Evolutionary conservation across 345 rosid genomes (phyloP).

Genomic region (Syzygium jambos): DNA sequence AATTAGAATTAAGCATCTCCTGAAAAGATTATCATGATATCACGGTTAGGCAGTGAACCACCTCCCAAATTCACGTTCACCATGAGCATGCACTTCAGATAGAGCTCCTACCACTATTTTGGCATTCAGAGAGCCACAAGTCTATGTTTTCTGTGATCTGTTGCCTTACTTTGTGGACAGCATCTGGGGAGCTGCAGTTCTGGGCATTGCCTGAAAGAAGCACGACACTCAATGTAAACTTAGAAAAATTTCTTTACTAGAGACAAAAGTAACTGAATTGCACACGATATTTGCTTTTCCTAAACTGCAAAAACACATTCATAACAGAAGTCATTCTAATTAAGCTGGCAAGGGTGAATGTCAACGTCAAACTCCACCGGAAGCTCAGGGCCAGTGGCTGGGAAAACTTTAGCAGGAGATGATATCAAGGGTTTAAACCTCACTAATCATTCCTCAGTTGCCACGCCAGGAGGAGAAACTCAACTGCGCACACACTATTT

Average conservation of each 20-base stretch:
- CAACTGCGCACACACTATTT: not conserved
- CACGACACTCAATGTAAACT: not conserved
- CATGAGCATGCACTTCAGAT: conserved; percentile 6
- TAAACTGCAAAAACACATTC: not conserved
- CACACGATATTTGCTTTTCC: not conserved
- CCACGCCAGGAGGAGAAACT: not conserved
- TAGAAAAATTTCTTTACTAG: not conserved
- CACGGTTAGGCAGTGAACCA: not conserved
- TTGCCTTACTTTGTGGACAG: conserved; percentile 79
- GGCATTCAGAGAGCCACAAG: conserved; percentile 88
- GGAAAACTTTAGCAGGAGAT: not conserved
- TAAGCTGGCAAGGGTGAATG: not conserved
- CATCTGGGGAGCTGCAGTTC: conserved; percentile 80
- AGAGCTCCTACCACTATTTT: conserved; percentile 22
- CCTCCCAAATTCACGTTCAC: not conserved
- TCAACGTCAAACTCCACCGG: not conserved
- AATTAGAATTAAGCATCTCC: conserved; percentile 3
- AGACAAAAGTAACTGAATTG: not conserved
- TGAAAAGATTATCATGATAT: conserved; percentile 6
- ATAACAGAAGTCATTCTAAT: not conserved
- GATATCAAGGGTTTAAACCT: not conserved
- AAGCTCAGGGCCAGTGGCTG: not conserved
- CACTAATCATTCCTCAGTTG: not conserved
- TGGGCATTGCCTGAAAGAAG: conserved; percentile 49
- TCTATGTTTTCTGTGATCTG: conserved; percentile 68